Evolutionary conservation across 306 rosid genomes (phyloP), one percentile per base, ranked within the genome.

Genomic region (Phaseolus lunatus): DNA sequence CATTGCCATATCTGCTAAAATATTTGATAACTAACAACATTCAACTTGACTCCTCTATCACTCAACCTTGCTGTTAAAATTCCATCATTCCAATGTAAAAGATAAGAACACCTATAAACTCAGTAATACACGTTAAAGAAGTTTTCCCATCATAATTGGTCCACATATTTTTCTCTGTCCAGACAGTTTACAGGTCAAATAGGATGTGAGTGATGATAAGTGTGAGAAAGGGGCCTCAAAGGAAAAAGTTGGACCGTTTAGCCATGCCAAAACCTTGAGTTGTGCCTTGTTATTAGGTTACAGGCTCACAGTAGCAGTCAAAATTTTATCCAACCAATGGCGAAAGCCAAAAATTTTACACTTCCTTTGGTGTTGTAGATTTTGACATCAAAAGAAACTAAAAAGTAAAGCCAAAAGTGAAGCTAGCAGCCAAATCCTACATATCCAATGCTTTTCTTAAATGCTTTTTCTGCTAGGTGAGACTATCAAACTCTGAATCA

Each of bases 351-450:
- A 56, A 43, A 11, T 1, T 3, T 69, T 71, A 39, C 79, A 72
- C 48, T 77, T 45, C 27, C 26, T 44, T 72, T 59, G 43, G 76
- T 68, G 81, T 68, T 37, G 53, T 78, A 78, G 84, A 79, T 80
- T 48, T 73, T 74, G 86, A 76, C 89, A 82, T 79, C 16, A 82
- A 85, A 85, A 72, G 89, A 67, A 82, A 72, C 84, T 79, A 85
- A 57, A 85, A 79, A 83, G 82, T 61, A 77, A 63, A 52, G 43
- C 83, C 26, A 79, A 83, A 79, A 84, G 84, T 79, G 82, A 76
- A 85, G 84, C 78, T 66, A 82, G 50, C 48, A 82, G 81, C 84
- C 84, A 82, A 85, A 82, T 82, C 84, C 62, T 82, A 76, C 83
- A 71, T 79, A 35, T 82, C 77, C 73, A 85, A 79, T 71, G 80